Evolutionary conservation across 768 basidiomycete genomes (phyloP).

Genomic region (Lentinus brumalis): DNA sequence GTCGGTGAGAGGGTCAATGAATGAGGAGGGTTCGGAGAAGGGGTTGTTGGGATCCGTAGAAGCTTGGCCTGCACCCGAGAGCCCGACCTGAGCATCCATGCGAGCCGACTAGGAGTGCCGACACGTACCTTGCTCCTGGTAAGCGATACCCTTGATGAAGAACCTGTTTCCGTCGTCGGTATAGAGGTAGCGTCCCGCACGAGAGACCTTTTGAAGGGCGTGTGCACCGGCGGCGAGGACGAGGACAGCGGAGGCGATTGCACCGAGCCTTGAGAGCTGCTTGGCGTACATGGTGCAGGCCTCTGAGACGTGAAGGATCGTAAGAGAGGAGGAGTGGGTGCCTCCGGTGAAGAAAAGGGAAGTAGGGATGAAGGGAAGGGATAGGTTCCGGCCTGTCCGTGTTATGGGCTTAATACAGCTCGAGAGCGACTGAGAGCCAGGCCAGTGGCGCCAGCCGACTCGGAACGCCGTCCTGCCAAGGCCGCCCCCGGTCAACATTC

Average conservation of each 20-base stretch:
- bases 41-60: conserved; percentile 53
- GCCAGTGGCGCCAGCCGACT: background rate
- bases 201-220: conserved; percentile 71
- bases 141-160: conserved; percentile 87
- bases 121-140: conserved; percentile 73
- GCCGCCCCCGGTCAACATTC: background rate
- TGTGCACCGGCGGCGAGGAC: conserved; percentile 50
- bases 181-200: conserved; percentile 82
- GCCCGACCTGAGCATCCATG: background rate
- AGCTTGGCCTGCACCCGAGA: conserved; percentile 33
- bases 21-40: conserved; percentile 74
- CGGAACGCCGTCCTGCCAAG: background rate
- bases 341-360: conserved; percentile 10
- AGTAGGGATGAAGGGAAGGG: background rate
- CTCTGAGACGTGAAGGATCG: conserved; percentile 9
- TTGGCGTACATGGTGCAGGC: conserved; percentile 20
- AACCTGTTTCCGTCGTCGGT: conserved; percentile 73
- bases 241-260: conserved; percentile 39
- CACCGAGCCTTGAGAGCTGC: conserved; percentile 28
- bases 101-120: background rate
- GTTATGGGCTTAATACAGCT: conserved; percentile 2
- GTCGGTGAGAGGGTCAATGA: conserved; percentile 77
- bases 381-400: background rate
- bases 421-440: background rate
- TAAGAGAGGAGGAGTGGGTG: conserved; percentile 11